Evolutionary conservation across 345 rosid genomes (phyloP).

Genomic region (Citrus mangshanensis): DNA sequence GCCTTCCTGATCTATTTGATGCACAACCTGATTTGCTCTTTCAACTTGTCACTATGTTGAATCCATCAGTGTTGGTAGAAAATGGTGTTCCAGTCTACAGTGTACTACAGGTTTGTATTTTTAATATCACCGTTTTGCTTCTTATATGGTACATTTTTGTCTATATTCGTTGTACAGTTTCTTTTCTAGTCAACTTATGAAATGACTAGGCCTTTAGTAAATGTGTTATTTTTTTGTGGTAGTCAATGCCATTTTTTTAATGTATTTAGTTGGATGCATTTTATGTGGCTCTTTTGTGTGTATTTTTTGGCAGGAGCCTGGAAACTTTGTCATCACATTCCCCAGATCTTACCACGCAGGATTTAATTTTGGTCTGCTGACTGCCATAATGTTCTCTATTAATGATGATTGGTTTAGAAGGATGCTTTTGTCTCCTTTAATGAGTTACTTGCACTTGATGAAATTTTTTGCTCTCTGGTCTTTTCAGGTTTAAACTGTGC

Average conservation of each 20-base stretch:
- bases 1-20: constrained; percentile 94
- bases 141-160: not conserved
- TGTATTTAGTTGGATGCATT: constrained; percentile 3
- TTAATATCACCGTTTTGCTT: not conserved
- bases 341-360: constrained; percentile 95
- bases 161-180: not conserved
- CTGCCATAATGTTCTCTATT: constrained; percentile 6
- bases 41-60: constrained; percentile 96
- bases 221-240: not conserved
- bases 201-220: not conserved
- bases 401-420: constrained; percentile 3
- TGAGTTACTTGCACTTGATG: not conserved
- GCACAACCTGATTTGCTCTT: constrained; percentile 97
- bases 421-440: not conserved
- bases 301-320: constrained; percentile 73
- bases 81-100: constrained; percentile 85
- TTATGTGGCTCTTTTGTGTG: constrained; percentile 15
- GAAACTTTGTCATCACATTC: constrained; percentile 93
- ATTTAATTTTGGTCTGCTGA: constrained; percentile 82
- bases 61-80: constrained; percentile 82
- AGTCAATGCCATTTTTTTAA: not conserved
- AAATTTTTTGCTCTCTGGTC: constrained; percentile 9
- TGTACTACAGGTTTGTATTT: constrained; percentile 69
- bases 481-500: constrained; percentile 92
- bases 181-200: not conserved